These are phyloP conservation scores for Inga oerstediana DNA, from an alignment of 306 rosid genomes.

Conservation along the genomic window DNA sequence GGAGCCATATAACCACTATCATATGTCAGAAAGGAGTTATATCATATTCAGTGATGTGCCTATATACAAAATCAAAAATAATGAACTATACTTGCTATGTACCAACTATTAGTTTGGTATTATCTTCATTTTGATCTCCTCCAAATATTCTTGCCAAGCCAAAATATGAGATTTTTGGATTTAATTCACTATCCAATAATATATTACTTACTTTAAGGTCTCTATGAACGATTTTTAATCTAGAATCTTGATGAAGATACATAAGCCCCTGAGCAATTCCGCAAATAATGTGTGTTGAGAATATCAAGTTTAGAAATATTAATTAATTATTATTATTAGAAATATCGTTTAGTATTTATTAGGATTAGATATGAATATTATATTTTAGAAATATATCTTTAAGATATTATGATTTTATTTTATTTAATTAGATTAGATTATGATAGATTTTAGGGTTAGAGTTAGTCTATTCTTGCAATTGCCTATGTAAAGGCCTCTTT, in stretches of 20 bases:
- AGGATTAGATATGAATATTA: too few relatives aligned
- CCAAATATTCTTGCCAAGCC: neutral
- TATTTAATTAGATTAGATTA: too few relatives aligned
- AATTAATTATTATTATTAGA: too few relatives aligned
- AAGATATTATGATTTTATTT: too few relatives aligned
- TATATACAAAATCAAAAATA: neutral
- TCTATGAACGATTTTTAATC: neutral
- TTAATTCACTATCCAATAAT: neutral
- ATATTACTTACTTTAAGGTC: neutral
- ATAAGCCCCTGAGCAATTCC: neutral
- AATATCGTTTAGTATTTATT: too few relatives aligned
- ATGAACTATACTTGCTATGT: slow-evolving; percentile 9
- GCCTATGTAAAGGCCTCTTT: too few relatives aligned
- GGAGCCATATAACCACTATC: slow-evolving; percentile 10
- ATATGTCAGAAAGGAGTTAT: neutral
- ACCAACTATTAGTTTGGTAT: neutral
- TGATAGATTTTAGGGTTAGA: too few relatives aligned
- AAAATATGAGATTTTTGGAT: neutral
- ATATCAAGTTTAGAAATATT: too few relatives aligned
- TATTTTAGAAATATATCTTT: too few relatives aligned
- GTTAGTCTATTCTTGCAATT: too few relatives aligned
- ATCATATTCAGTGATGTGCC: neutral
- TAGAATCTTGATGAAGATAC: neutral
- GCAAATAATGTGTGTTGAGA: neutral
- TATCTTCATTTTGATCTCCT: neutral